These are phyloP conservation scores for Metschnikowia rubicola DNA, from an alignment of 805 yeast genomes.

Conservation along the genomic window DNA sequence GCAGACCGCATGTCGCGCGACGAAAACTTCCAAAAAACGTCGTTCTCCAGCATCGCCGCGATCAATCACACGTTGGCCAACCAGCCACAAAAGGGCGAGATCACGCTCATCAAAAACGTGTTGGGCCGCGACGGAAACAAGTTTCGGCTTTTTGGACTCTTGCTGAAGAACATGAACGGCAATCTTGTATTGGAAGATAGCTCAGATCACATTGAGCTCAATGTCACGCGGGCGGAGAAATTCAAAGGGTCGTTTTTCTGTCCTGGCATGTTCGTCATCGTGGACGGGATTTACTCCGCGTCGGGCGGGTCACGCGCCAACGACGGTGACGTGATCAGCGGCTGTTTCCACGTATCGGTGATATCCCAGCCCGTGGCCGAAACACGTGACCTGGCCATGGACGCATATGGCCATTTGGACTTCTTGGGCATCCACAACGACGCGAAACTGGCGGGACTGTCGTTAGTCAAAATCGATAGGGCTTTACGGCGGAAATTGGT, in stretches of 20 bases:
- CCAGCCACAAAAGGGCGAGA: slow-evolving; percentile 20
- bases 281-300: slow-evolving; percentile 81
- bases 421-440: slow-evolving; percentile 47
- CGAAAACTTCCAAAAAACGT: slow-evolving; percentile 62
- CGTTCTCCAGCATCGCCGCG: slow-evolving; percentile 43
- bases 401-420: slow-evolving; percentile 76
- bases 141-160: slow-evolving; percentile 75
- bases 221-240: slow-evolving; percentile 57
- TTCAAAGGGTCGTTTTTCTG: slow-evolving; percentile 64
- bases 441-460: slow-evolving; percentile 14
- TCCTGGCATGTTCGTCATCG: slow-evolving; percentile 72
- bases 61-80: slow-evolving; percentile 25
- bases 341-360: slow-evolving; percentile 65
- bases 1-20: slow-evolving; percentile 73
- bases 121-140: slow-evolving; percentile 78
- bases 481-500: slow-evolving; percentile 53
- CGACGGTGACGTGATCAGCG: slow-evolving; percentile 31
- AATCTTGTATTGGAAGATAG: slow-evolving; percentile 78
- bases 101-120: slow-evolving; percentile 78
- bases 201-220: slow-evolving; percentile 68
- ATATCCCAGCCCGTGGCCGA: slow-evolving; percentile 91
- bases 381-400: slow-evolving; percentile 58
- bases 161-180: slow-evolving; percentile 62
- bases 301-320: slow-evolving; percentile 45
- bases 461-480: slow-evolving; percentile 54